These are phyloP conservation scores for Quercus robur DNA, from an alignment of 306 rosid species.

Conservation along the genomic window DNA sequence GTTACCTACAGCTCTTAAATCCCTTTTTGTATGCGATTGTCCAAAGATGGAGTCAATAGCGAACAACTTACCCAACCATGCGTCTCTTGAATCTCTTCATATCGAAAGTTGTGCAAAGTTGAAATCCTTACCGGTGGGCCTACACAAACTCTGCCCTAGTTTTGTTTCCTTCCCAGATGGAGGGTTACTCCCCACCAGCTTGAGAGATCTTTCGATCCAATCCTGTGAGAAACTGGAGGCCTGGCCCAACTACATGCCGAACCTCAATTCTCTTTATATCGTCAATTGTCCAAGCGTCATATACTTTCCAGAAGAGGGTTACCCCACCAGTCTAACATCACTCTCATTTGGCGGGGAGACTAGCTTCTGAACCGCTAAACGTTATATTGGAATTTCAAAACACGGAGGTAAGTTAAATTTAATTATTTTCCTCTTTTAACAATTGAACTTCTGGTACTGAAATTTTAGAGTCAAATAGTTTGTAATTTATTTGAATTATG, in stretches of 20 bases:
- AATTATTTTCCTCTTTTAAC: too few relatives aligned
- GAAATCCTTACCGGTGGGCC: constrained; percentile 6
- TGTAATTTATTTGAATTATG: too few relatives aligned
- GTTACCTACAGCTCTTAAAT: constrained; percentile 14
- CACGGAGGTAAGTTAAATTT: too few relatives aligned
- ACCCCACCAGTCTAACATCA: constrained; percentile 16
- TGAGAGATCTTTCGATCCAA: background rate
- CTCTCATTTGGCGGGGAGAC: accelerated
- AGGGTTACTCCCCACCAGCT: background rate
- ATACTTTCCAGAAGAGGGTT: background rate
- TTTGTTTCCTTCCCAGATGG: constrained; percentile 17
- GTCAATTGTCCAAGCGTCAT: background rate
- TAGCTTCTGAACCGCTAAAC: too few relatives aligned
- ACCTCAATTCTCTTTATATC: background rate
- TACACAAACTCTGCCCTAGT: constrained; percentile 6
- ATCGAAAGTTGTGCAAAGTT: background rate
- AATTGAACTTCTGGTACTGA: too few relatives aligned
- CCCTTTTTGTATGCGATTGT: background rate
- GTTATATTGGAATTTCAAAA: too few relatives aligned
- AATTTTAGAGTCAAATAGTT: too few relatives aligned
- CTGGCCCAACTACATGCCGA: background rate
- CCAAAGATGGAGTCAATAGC: constrained; percentile 6
- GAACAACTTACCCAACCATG: background rate
- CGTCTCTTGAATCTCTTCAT: background rate
- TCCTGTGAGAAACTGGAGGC: constrained; percentile 4